Conservation (phyloP, 495 filamentous ascomycete species). For the Xylaria grammica region DNA sequence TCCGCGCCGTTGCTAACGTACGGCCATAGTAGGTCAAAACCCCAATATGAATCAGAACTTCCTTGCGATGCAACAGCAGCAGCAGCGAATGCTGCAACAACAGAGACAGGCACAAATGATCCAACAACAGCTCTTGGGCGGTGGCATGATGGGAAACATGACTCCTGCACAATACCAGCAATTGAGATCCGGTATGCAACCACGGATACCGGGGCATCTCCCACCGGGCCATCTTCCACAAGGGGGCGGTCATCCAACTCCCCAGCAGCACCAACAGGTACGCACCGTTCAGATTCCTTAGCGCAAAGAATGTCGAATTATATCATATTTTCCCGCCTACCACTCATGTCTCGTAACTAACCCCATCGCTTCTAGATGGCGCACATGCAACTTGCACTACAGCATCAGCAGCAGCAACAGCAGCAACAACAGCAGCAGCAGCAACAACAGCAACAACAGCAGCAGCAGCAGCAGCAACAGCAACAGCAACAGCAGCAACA, state of each 20-base stretch:
- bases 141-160: conserved; percentile 63
- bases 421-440: conserved; percentile 58
- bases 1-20: conserved; percentile 10
- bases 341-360: background rate
- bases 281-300: background rate
- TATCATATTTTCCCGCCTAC: conserved; percentile 23
- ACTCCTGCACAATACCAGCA: conserved; percentile 61
- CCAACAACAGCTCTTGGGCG: conserved; percentile 52
- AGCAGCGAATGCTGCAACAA: conserved; percentile 51
- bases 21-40: conserved; percentile 38
- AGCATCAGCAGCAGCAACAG: conserved; percentile 55
- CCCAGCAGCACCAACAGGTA: conserved; percentile 28
- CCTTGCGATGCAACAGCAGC: conserved; percentile 53
- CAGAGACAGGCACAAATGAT: conserved; percentile 41
- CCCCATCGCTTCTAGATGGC: conserved; percentile 30
- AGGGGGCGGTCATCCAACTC: conserved; percentile 50
- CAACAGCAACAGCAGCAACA: conserved; percentile 57
- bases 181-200: conserved; percentile 51
- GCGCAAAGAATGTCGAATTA: background rate
- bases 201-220: conserved; percentile 50
- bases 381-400: conserved; percentile 47
- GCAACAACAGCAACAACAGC: conserved; percentile 56
- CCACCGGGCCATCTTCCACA: conserved; percentile 54
- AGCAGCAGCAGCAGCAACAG: conserved; percentile 35
- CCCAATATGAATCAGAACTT: conserved; percentile 59